Conservation (phyloP, 208 protist species). For the Trypanosomatidae sp. region DNA sequence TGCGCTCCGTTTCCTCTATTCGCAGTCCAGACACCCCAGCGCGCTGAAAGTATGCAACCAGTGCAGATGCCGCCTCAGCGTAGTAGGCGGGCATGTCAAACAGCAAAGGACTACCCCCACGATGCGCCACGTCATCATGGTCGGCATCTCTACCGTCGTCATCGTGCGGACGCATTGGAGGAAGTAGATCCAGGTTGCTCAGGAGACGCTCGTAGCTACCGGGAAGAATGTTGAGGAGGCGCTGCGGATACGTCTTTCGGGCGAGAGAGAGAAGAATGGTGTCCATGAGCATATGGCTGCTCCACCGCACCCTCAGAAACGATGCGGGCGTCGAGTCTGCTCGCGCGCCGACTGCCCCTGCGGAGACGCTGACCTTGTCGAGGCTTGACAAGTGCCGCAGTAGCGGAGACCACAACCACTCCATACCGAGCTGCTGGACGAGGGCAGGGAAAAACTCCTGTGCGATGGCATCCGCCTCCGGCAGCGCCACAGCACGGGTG, state of each 20-base stretch:
- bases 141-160: conserved; percentile 18
- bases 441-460: conserved; percentile 59
- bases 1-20: conserved; percentile 43
- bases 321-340: background rate
- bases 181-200: conserved; percentile 30
- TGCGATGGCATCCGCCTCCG: conserved; percentile 63
- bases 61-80: conserved; percentile 35
- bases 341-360: conserved; percentile 2
- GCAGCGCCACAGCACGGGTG: conserved; percentile 39
- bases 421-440: conserved; percentile 73
- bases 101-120: conserved; percentile 9
- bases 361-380: conserved; percentile 38
- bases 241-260: conserved; percentile 57
- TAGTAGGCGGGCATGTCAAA: conserved; percentile 78
- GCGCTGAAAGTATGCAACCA: conserved; percentile 56
- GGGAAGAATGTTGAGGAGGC: conserved; percentile 62
- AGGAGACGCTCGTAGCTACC: conserved; percentile 58
- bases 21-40: conserved; percentile 32
- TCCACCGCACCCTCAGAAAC: conserved; percentile 33
- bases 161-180: conserved; percentile 3
- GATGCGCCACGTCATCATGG: background rate
- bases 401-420: conserved; percentile 84
- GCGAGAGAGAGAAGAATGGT: conserved; percentile 42
- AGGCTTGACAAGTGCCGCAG: conserved; percentile 47
- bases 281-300: conserved; percentile 43